Conservation (phyloP, 1,284 basidiomycete species). For the Moesziomyces sp. region DNA sequence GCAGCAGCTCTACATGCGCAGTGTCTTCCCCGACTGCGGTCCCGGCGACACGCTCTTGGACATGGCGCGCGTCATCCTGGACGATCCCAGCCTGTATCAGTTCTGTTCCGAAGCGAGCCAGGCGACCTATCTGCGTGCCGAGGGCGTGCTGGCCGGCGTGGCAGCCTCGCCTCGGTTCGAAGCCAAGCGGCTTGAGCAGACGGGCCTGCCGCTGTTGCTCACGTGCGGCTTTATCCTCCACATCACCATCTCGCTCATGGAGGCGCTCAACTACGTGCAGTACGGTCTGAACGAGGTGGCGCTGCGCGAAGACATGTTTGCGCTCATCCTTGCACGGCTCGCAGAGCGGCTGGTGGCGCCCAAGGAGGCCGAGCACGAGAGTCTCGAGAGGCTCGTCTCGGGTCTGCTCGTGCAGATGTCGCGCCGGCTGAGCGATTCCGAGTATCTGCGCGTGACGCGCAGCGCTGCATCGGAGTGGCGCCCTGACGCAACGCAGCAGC, state of each 20-base stretch:
- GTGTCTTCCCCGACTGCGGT: slow-evolving; percentile 3
- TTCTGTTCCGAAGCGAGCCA: background rate
- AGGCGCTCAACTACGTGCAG: slow-evolving; percentile 6
- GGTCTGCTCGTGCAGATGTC: slow-evolving; percentile 22
- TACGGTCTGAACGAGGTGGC: slow-evolving; percentile 6
- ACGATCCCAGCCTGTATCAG: slow-evolving; percentile 4
- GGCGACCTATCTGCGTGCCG: slow-evolving; percentile 6
- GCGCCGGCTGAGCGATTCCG: slow-evolving; percentile 7
- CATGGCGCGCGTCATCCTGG: slow-evolving; percentile 1
- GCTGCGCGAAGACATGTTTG: slow-evolving; percentile 18
- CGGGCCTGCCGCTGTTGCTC: slow-evolving; percentile 15
- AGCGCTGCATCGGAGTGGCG: background rate
- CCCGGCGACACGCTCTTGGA: slow-evolving; percentile 4
- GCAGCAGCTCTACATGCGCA: slow-evolving; percentile 14
- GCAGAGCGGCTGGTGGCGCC: slow-evolving; percentile 7
- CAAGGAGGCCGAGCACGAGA: background rate
- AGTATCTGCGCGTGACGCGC: background rate
- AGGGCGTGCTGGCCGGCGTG: slow-evolving; percentile 11
- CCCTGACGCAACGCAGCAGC: background rate
- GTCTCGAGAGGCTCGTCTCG: slow-evolving; percentile 15
- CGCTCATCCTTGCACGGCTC: slow-evolving; percentile 8
- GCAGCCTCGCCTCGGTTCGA: slow-evolving; percentile 10
- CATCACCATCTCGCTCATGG: slow-evolving; percentile 20
- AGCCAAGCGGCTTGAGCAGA: slow-evolving; percentile 10
- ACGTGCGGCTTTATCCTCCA: slow-evolving; percentile 24